Evolutionary conservation across 2,329 filamentous ascomycete species (phyloP).

Genomic region (Hortaea sp.): DNA sequence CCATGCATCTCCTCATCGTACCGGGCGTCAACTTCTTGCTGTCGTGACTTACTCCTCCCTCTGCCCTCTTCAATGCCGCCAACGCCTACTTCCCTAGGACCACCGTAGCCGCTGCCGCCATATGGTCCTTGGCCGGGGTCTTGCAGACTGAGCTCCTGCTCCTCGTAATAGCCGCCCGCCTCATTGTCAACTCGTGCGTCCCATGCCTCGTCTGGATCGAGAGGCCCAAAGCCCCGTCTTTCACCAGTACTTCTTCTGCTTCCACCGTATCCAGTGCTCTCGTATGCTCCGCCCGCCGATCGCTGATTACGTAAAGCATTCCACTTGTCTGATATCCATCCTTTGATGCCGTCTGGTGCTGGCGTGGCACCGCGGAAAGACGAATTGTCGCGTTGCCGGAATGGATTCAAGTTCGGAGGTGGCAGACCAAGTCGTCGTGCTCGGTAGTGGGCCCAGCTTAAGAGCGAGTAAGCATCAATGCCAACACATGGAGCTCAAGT

Average conservation of each 20-base stretch:
- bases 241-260: constrained; percentile 10
- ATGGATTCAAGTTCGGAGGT: constrained; percentile 61
- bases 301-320: constrained; percentile 55
- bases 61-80: constrained; percentile 28
- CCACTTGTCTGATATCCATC: constrained; percentile 63
- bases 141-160: constrained; percentile 58
- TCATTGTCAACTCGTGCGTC: constrained; percentile 69
- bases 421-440: constrained; percentile 67
- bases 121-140: constrained; percentile 32
- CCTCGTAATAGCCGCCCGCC: constrained; percentile 62
- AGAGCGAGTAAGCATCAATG: neutral
- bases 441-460: constrained; percentile 56
- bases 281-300: constrained; percentile 46
- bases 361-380: constrained; percentile 41
- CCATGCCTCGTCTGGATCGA: constrained; percentile 82
- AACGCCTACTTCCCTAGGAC: constrained; percentile 25
- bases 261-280: constrained; percentile 22
- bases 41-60: constrained; percentile 40
- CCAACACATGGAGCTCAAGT: neutral
- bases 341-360: constrained; percentile 53
- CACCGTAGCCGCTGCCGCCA: constrained; percentile 29
- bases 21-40: constrained; percentile 34
- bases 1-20: constrained; percentile 39
- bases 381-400: constrained; percentile 33
- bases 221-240: constrained; percentile 52